Evolutionary conservation across 129 eudicot genomes (phyloP).

Genomic region (Oenanthe sinensis): DNA sequence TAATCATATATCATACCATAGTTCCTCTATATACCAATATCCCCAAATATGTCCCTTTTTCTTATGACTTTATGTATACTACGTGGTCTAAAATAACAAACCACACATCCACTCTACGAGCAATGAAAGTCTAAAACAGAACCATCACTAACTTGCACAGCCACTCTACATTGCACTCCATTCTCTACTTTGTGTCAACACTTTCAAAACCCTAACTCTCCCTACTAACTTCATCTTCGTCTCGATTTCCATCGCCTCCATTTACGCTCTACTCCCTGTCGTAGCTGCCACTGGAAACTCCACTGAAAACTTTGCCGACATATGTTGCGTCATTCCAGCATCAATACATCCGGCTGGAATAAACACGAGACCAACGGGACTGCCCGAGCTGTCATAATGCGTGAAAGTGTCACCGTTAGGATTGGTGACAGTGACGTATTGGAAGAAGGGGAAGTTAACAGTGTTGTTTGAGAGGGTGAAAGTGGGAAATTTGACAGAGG

Average conservation of each 20-base stretch:
- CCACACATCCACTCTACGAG: constrained; percentile 13
- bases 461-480: constrained; percentile 72
- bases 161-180: constrained; percentile 63
- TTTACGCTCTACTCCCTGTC: constrained; percentile 8
- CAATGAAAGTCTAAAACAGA: constrained; percentile 73
- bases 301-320: constrained; percentile 77
- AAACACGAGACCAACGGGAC: constrained; percentile 71
- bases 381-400: constrained; percentile 84
- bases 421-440: constrained; percentile 80
- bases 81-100: too few species aligned
- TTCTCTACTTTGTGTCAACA: constrained; percentile 83
- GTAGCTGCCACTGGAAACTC: constrained; percentile 54
- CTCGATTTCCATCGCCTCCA: constrained; percentile 67
- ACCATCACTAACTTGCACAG: constrained; percentile 57
- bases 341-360: constrained; percentile 85
- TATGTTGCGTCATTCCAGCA: constrained; percentile 70
- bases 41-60: too few species aligned
- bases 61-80: too few species aligned
- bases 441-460: constrained; percentile 86
- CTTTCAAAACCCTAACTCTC: constrained; percentile 82
- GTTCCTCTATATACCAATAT: too few species aligned
- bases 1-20: too few species aligned
- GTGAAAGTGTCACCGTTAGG: constrained; percentile 92
- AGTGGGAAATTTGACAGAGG: constrained; percentile 76
- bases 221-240: constrained; percentile 86